Evolutionary conservation across 2,329 filamentous ascomycete genomes (phyloP), one percentile per base, ranked within the genome.

Genomic region (Volutella citrinella): DNA sequence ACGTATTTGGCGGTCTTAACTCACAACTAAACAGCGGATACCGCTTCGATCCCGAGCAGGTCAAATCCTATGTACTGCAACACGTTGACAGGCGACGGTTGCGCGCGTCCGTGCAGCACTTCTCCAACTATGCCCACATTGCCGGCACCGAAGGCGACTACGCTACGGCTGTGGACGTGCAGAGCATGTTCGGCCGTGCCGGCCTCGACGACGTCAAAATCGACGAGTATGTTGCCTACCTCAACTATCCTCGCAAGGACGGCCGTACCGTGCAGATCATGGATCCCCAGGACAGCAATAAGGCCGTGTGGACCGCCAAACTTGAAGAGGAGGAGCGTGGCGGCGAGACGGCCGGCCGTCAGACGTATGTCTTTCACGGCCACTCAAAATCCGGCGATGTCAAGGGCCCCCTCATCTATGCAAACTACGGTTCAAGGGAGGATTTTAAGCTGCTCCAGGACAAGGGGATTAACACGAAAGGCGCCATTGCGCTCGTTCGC

Each of bases 81-180:
- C 80, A 79, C 49, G 77, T 95, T 46, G 83, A 94, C 53, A 70
- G 78, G 34, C 71, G 72, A 39, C 72, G 74, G 31, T 84, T 93
- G 57, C 76, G 80, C 44, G 81, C 86, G 24, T 85, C 86, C 38
- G 65, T 95, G 40, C 69, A 77, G 52, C 84, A 90, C 54, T 80
- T 91, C 43, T 91, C 88, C 5, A 77, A 76, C 36, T 95, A 87
- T 57, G 86, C 93, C 42, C 93, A 97, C 61, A 74, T 97, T 43
- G 93, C 88, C 3, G 93, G 93, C n/a, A 95, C 89, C 4, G 84
- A 95, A 65, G 93, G 93, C 29, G 91, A 94, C 64, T 89, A 84
- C 52, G 86, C 84, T 27, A 72, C 95, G 34, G 91, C 87, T 7
- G 77, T 87, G 66, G 94, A 90, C 69, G 79, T 96, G 34, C 76